Evolutionary conservation across 78 protist species (phyloP).

Genomic region (Dictyostelium purpureum): DNA sequence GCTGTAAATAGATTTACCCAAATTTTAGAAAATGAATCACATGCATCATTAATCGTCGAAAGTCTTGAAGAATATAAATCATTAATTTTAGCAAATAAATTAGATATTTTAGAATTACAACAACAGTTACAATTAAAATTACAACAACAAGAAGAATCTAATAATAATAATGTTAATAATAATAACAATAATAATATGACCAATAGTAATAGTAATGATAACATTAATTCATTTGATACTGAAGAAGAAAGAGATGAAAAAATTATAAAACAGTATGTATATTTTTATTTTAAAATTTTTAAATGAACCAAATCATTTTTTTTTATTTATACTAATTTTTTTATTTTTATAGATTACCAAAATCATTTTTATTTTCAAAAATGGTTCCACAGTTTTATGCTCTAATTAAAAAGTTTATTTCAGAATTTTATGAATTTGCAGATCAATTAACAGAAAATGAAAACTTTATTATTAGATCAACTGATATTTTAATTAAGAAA

Average conservation of each 20-base stretch:
- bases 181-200: background rate
- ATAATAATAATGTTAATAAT: background rate
- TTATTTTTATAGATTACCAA: slow-evolving; percentile 22
- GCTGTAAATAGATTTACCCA: slow-evolving; percentile 45
- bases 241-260: slow-evolving; percentile 1
- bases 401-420: slow-evolving; percentile 56
- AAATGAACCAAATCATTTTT: background rate
- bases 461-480: slow-evolving; percentile 65
- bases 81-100: slow-evolving; percentile 16
- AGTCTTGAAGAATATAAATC: background rate
- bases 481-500: slow-evolving; percentile 56
- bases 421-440: slow-evolving; percentile 78
- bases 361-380: slow-evolving; percentile 73
- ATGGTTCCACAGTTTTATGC: slow-evolving; percentile 81
- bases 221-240: background rate
- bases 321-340: background rate
- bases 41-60: slow-evolving; percentile 10
- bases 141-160: background rate
- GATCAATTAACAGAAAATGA: slow-evolving; percentile 71
- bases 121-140: background rate
- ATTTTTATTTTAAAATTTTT: no score
- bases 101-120: background rate
- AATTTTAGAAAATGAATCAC: slow-evolving; percentile 52
- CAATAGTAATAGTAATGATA: background rate
- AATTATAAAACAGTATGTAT: background rate